Conservation (phyloP, 2,329 filamentous ascomycete genomes). For the Drechslerella dactyloides region DNA sequence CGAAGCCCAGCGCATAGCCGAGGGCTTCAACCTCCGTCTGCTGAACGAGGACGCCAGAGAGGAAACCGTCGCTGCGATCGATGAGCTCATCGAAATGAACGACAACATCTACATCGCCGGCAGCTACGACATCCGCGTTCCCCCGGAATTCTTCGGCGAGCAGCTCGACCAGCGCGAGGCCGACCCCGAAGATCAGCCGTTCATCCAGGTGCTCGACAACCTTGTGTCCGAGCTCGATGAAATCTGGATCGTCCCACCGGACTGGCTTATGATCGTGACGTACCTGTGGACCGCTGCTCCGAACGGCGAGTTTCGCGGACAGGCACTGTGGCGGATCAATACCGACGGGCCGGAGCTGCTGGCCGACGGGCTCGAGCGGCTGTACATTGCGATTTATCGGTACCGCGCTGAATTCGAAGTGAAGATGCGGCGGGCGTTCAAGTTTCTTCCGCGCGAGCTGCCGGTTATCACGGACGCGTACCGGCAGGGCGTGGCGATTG, state of each 20-base stretch:
- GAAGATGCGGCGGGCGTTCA: not conserved
- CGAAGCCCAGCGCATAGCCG: not conserved
- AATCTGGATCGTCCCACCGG: no score
- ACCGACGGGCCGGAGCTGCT: constrained; percentile 10
- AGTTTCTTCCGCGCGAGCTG: constrained; percentile 7
- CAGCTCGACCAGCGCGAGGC: no score
- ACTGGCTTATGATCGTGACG: not conserved
- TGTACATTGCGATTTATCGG: not conserved
- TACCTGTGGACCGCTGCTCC: not conserved
- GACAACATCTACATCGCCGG: not conserved
- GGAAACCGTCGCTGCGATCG: not conserved
- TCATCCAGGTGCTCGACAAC: no score
- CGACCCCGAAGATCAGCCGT: no score
- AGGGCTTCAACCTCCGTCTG: constrained; percentile 5
- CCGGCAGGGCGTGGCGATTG: not conserved
- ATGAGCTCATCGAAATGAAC: not conserved
- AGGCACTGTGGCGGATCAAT: not conserved
- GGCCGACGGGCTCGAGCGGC: not conserved
- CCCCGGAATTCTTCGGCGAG: not conserved
- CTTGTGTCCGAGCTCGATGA: no score
- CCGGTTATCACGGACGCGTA: not conserved
- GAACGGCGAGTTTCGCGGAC: not conserved
- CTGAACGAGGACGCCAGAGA: not conserved
- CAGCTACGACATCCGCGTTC: not conserved
- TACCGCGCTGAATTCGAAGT: not conserved